These are phyloP conservation scores for Alternaria sp. DNA, from an alignment of 2,329 filamentous ascomycete species.

Conservation along the genomic window DNA sequence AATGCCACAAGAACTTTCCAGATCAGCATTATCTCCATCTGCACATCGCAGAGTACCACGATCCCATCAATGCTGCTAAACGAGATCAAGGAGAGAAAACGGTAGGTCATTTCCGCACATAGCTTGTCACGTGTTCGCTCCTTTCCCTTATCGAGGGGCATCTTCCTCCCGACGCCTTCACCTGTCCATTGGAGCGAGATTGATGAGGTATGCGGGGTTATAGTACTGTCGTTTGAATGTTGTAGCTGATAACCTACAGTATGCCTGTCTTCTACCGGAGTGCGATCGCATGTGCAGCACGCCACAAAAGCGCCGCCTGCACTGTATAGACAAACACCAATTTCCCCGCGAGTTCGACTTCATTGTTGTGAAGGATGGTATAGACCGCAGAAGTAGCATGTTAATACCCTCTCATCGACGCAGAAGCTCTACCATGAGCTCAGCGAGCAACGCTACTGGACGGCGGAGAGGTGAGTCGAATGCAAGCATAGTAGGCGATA, in stretches of 20 bases:
- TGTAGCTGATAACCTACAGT: constrained; percentile 60
- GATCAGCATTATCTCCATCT: constrained; percentile 80
- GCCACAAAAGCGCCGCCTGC: constrained; percentile 82
- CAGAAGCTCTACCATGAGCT: constrained; percentile 40
- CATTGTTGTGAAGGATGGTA: constrained; percentile 83
- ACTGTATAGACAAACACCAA: constrained; percentile 93
- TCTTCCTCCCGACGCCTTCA: neutral
- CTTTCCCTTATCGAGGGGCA: neutral
- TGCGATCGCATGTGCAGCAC: constrained; percentile 88
- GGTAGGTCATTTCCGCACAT: constrained; percentile 60
- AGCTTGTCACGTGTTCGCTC: constrained; percentile 1
- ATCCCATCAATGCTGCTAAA: constrained; percentile 76
- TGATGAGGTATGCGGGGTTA: neutral
- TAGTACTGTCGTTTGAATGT: constrained; percentile 16
- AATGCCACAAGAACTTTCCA: constrained; percentile 89
- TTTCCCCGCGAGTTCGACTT: constrained; percentile 71
- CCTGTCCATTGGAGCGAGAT: neutral
- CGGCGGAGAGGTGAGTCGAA: constrained; percentile 32
- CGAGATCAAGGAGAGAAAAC: constrained; percentile 87
- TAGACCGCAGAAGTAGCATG: constrained; percentile 84
- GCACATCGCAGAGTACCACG: constrained; percentile 92
- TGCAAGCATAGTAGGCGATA: constrained; percentile 27
- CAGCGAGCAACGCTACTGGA: constrained; percentile 13
- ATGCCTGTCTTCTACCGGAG: constrained; percentile 86
- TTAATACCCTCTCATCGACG: constrained; percentile 60